A percentile compares a stretch with the other conserved stretches of the same genome.
These are phyloP conservation scores for Saccharum spontaneum DNA, from an alignment of 176 grass and related monocot species.

Conservation along the genomic window DNA sequence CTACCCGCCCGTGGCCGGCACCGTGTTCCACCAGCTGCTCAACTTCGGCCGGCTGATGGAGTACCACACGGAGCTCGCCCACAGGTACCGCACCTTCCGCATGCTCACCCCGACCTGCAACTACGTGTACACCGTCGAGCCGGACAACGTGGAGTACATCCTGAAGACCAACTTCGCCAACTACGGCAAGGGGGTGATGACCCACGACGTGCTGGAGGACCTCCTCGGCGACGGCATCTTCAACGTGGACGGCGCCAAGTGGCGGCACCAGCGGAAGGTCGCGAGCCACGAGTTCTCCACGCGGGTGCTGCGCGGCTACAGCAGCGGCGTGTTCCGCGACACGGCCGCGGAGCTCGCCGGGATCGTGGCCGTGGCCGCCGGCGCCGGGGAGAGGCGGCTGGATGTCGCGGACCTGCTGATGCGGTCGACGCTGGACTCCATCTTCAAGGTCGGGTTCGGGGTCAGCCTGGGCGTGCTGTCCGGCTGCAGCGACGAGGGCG, in stretches of 20 bases:
- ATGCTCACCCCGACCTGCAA: constrained; percentile 59
- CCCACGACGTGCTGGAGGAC: constrained; percentile 44
- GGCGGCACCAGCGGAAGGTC: constrained; percentile 83
- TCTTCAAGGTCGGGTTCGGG: constrained; percentile 75
- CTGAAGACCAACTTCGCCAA: constrained; percentile 84
- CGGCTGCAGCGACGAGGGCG: constrained; percentile 17
- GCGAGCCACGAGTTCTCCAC: constrained; percentile 75
- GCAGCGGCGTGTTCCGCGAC: constrained; percentile 60
- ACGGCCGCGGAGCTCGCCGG: constrained; percentile 49
- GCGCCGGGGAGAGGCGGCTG: constrained; percentile 19
- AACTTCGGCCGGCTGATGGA: constrained; percentile 54
- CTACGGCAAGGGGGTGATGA: constrained; percentile 66
- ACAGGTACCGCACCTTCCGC: constrained; percentile 65
- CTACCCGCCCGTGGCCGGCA: constrained; percentile 61
- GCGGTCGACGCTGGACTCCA: constrained; percentile 72
- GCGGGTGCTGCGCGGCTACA: constrained; percentile 64
- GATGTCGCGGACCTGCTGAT: constrained; percentile 69
- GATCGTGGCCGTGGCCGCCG: constrained; percentile 21
- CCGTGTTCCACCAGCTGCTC: constrained; percentile 58
- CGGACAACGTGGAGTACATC: constrained; percentile 72
- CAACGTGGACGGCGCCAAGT: constrained; percentile 68
- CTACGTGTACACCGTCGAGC: constrained; percentile 76
- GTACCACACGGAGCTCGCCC: constrained; percentile 53
- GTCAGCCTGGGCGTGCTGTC: constrained; percentile 46
- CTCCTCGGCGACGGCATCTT: constrained; percentile 88